Percentiles rank a stretch among this genome's conserved stretches.
Conservation (phyloP, 306 rosid species). For the Glycine tomentella region DNA sequence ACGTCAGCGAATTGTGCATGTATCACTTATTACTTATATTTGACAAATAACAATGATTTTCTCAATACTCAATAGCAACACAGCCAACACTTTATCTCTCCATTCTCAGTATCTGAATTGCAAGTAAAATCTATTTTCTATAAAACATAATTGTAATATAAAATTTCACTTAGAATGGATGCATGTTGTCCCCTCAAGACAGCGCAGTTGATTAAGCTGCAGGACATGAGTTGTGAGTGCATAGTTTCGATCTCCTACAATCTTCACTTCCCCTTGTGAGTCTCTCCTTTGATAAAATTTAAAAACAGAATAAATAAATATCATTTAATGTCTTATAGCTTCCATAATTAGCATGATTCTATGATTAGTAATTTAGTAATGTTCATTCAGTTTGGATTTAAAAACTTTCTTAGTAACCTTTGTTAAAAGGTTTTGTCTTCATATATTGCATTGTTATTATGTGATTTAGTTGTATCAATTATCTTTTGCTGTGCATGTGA, state of each 20-base stretch:
- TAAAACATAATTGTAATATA: background rate
- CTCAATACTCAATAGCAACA: constrained; percentile 38
- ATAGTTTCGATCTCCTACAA: background rate
- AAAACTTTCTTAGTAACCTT: background rate
- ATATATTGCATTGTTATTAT: background rate
- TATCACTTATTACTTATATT: constrained; percentile 33
- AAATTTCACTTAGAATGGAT: background rate
- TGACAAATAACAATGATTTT: constrained; percentile 46
- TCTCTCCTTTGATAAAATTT: background rate
- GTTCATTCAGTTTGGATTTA: background rate
- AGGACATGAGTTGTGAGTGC: background rate
- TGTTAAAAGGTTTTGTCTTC: background rate
- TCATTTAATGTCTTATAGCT: constrained; percentile 22
- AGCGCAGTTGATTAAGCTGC: background rate
- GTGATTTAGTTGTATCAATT: background rate
- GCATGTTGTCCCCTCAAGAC: background rate
- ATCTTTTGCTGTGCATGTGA: background rate
- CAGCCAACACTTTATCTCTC: constrained; percentile 1
- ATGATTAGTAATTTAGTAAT: constrained; percentile 4
- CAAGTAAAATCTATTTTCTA: too few species aligned
- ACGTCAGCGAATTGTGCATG: constrained; percentile 58
- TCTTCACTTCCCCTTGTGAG: background rate
- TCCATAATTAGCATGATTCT: background rate
- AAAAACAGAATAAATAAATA: background rate
- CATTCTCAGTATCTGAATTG: background rate